Evolutionary conservation across 2,329 filamentous ascomycete species (phyloP).

Genomic region (Juglanconis juglandina): DNA sequence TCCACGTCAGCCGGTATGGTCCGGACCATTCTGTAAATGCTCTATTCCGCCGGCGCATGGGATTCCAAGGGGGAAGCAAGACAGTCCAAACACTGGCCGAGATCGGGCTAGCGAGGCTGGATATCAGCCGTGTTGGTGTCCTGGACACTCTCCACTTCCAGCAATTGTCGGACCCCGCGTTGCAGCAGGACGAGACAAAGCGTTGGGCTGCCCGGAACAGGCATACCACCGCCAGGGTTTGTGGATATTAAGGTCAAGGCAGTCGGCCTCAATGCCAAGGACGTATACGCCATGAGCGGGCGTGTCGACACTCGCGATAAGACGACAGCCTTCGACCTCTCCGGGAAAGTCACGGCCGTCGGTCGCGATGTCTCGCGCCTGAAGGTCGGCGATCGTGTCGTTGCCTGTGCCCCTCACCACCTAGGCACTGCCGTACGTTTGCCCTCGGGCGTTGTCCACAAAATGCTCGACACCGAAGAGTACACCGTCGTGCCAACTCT

Average conservation of each 20-base stretch:
- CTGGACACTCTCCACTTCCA: not conserved
- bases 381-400: not conserved
- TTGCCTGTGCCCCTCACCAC: not conserved
- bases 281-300: not conserved
- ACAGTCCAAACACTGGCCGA: no score
- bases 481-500: not conserved
- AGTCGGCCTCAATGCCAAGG: constrained; percentile 30
- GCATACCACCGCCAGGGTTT: not conserved
- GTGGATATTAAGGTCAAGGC: constrained; percentile 18
- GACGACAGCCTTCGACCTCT: constrained; percentile 23
- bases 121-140: not conserved
- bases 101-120: not conserved
- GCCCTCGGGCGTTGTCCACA: constrained; percentile 8
- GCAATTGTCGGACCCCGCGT: not conserved
- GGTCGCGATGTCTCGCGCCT: constrained; percentile 10
- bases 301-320: not conserved
- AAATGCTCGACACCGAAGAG: constrained; percentile 20
- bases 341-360: constrained; percentile 19
- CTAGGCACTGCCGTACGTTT: not conserved
- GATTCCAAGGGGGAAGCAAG: not conserved
- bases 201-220: no score
- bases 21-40: constrained; percentile 22
- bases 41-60: constrained; percentile 17
- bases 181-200: not conserved
- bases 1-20: constrained; percentile 23